A percentile compares a stretch with the other conserved stretches of the same genome.
phyloP scores from a whole-genome alignment of 2,329 filamentous ascomycete species.

The Aphanoascus verrucosus region DNA sequence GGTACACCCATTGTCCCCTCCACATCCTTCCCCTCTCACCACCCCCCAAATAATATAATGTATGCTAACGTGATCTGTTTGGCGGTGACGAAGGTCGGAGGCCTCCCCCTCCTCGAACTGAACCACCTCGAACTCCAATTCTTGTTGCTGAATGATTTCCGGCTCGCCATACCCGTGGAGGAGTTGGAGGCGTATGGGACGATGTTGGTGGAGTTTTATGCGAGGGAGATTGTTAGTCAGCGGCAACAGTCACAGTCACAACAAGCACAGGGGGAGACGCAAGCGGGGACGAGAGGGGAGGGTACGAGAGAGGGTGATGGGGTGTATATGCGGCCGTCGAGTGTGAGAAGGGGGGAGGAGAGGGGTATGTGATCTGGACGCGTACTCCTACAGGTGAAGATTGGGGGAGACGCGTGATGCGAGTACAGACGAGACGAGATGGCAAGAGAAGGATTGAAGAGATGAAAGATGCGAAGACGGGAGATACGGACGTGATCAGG shows the following conservation, averaged over 20 bases:
- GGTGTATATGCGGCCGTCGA: conserved; percentile 2
- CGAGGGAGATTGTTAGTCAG: conserved; percentile 70
- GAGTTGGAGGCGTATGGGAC: conserved; percentile 95
- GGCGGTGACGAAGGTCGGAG: conserved; percentile 60
- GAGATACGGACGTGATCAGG: too few relatives aligned
- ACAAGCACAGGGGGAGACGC: too few relatives aligned
- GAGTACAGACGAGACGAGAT: neutral
- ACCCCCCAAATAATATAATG: neutral
- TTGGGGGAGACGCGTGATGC: neutral
- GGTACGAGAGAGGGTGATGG: neutral
- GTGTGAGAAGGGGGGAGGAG: neutral
- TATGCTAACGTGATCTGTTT: neutral
- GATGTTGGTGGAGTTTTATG: conserved; percentile 97
- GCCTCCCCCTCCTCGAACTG: conserved; percentile 78
- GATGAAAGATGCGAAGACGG: too few relatives aligned
- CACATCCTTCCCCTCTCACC: neutral
- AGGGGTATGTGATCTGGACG: conserved; percentile 1
- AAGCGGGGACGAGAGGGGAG: too few relatives aligned
- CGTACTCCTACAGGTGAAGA: neutral
- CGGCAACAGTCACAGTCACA: conserved; percentile 25
- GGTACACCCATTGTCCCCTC: conserved; percentile 40
- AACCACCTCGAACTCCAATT: conserved; percentile 97
- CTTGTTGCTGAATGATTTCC: conserved; percentile 87
- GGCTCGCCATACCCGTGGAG: conserved; percentile 83
- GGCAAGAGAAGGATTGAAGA: too few relatives aligned